A percentile compares a stretch with the other conserved stretches of the same genome.
These are phyloP conservation scores for Saccharomycopsis olivae DNA, from an alignment of 805 yeast species.

Conservation along the genomic window DNA sequence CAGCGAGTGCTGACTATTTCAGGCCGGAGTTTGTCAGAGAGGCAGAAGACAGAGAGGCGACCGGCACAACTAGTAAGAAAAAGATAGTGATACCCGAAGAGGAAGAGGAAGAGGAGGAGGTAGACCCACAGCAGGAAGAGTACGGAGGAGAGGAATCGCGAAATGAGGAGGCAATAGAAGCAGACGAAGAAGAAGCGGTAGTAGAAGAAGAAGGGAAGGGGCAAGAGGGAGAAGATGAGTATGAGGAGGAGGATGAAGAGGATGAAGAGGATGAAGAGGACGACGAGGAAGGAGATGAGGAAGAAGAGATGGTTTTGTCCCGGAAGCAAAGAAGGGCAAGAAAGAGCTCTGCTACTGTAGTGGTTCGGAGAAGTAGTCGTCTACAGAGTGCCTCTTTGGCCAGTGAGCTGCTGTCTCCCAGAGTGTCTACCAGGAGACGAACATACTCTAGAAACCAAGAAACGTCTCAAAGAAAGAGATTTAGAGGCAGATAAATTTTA, in stretches of 20 bases:
- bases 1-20: no score
- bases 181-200: no score
- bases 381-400: no score
- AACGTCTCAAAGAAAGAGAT: no score
- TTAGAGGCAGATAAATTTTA: no score
- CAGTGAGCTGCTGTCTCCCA: no score
- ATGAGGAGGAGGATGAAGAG: neutral
- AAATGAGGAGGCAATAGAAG: no score
- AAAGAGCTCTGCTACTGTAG: neutral
- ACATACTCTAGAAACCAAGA: no score
- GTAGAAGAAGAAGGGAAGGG: neutral
- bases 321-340: neutral
- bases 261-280: neutral
- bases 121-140: neutral
- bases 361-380: neutral
- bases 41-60: no score
- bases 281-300: neutral
- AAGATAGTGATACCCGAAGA: slow-evolving; percentile 9
- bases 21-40: no score
- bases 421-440: no score
- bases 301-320: neutral
- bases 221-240: neutral
- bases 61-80: no score
- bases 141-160: neutral
- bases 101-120: slow-evolving; percentile 13